Evolutionary conservation across 768 basidiomycete genomes (phyloP).

Genomic region (Galerina sulciceps): DNA sequence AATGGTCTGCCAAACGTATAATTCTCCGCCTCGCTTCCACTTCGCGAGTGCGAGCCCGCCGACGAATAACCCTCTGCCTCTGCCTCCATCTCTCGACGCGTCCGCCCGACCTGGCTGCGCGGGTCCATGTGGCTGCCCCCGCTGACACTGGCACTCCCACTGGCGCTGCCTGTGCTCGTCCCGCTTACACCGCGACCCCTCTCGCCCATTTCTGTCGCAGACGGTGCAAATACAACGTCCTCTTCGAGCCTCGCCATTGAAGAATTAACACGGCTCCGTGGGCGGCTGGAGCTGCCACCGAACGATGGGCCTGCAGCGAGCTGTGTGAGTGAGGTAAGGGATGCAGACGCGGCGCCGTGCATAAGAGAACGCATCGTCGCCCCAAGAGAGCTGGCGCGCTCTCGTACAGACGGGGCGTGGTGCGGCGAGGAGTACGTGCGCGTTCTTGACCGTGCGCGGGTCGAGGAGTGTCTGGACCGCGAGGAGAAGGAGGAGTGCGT

Average conservation of each 20-base stretch:
- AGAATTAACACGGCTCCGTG: conserved; percentile 62
- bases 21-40: conserved; percentile 64
- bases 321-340: conserved; percentile 57
- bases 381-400: conserved; percentile 48
- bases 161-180: conserved; percentile 21
- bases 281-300: conserved; percentile 16
- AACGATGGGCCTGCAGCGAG: conserved; percentile 34
- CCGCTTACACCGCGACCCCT: conserved; percentile 20
- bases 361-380: conserved; percentile 64
- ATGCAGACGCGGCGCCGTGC: conserved; percentile 51
- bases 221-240: conserved; percentile 34
- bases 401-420: conserved; percentile 28
- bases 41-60: conserved; percentile 46
- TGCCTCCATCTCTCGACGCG: conserved; percentile 12
- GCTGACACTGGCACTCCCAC: conserved; percentile 3
- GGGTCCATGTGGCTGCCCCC: conserved; percentile 15
- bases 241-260: conserved; percentile 73
- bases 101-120: conserved; percentile 13
- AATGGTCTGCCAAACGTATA: conserved; percentile 75
- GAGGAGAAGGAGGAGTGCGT: conserved; percentile 39
- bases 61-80: conserved; percentile 35
- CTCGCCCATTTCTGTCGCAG: conserved; percentile 18
- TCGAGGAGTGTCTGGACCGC: conserved; percentile 33
- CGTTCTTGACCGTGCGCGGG: conserved; percentile 42
- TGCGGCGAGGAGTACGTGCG: conserved; percentile 36